phyloP scores from a whole-genome alignment of 441 rosid genomes.

The Oxalis stricta region DNA sequence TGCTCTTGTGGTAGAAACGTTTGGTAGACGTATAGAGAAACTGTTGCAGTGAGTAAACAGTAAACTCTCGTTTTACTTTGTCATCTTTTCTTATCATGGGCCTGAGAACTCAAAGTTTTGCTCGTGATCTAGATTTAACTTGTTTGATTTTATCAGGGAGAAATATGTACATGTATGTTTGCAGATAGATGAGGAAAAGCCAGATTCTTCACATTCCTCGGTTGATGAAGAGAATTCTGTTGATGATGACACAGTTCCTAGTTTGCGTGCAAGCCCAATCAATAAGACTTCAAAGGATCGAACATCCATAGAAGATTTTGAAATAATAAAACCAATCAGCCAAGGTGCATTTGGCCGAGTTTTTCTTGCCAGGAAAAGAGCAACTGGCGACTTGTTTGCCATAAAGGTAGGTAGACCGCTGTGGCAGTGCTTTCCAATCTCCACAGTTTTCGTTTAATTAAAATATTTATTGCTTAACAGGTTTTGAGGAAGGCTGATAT shows the following conservation, averaged over 20 bases:
- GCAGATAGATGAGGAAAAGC: conserved; percentile 74
- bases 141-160: conserved; percentile 41
- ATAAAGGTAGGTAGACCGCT: conserved; percentile 75
- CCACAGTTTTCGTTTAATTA: too few species aligned
- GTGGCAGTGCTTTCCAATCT: too few species aligned
- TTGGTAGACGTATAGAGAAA: conserved; percentile 94
- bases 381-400: conserved; percentile 92
- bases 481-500: conserved; percentile 90
- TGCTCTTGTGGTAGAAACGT: conserved; percentile 91
- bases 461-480: conserved; percentile 30
- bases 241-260: conserved; percentile 73
- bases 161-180: conserved; percentile 75
- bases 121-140: conserved; percentile 9
- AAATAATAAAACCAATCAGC: conserved; percentile 95
- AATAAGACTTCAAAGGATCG: conserved; percentile 68
- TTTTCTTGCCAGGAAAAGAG: conserved; percentile 80
- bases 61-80: too few species aligned
- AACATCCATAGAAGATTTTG: conserved; percentile 94
- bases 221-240: conserved; percentile 73
- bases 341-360: conserved; percentile 95
- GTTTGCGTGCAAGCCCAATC: conserved; percentile 82
- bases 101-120: not conserved
- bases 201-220: conserved; percentile 39
- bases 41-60: conserved; percentile 68
- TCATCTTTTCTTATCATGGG: conserved; percentile 1